Evolutionary conservation across 805 yeast genomes (phyloP).

Genomic region (Dipodascopsis uninucleata): DNA sequence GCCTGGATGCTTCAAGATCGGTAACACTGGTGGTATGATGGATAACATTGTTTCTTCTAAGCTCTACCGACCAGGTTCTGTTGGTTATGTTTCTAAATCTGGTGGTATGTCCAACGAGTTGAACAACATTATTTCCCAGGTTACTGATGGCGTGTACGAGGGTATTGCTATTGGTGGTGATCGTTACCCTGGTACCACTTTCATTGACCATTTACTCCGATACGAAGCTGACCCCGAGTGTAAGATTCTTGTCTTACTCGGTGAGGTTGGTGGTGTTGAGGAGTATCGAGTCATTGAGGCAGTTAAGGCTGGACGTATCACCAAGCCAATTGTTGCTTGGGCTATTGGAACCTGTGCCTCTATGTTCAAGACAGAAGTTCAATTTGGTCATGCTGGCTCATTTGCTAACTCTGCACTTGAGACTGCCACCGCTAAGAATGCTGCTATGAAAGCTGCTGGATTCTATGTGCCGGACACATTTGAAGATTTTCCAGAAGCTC

Average conservation of each 20-base stretch:
- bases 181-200: conserved; percentile 70
- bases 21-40: conserved; percentile 51
- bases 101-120: conserved; percentile 50
- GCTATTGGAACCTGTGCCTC: conserved; percentile 69
- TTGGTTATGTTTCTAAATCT: conserved; percentile 47
- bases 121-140: conserved; percentile 45
- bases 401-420: conserved; percentile 67
- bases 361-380: conserved; percentile 64
- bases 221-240: conserved; percentile 62
- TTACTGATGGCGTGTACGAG: conserved; percentile 47
- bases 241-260: conserved; percentile 61
- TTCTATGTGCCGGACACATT: conserved; percentile 82
- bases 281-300: conserved; percentile 70
- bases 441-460: conserved; percentile 87
- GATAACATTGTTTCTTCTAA: conserved; percentile 48
- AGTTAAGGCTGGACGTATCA: conserved; percentile 58
- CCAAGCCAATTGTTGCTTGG: conserved; percentile 68
- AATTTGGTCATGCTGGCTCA: conserved; percentile 67
- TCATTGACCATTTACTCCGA: conserved; percentile 63
- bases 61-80: conserved; percentile 48
- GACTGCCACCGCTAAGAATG: conserved; percentile 63
- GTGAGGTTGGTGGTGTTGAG: conserved; percentile 71
- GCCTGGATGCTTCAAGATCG: conserved; percentile 49
- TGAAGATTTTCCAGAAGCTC: conserved; percentile 44
- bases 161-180: conserved; percentile 73